Evolutionary conservation across 2,329 filamentous ascomycete genomes (phyloP), one percentile per base, ranked within the genome.

Genomic region (Colletotrichum kahawae): DNA sequence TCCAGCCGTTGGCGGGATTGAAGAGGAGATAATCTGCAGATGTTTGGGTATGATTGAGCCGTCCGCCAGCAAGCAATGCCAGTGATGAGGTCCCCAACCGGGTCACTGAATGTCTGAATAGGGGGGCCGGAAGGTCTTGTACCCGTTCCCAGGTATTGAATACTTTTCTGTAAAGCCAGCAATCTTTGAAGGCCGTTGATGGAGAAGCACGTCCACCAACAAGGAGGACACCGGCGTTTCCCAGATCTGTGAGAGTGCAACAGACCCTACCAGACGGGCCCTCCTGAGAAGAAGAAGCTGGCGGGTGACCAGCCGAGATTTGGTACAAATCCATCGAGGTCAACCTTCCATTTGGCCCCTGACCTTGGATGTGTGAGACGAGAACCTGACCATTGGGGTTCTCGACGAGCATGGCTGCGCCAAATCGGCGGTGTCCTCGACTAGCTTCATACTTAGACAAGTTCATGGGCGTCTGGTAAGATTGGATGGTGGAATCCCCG

Each of bases 191-290:
- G 2, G 92, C 92, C 34, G 88, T 89, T 14, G 92, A 88, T 6
- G 96, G 95, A 9, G 95, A 96, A n/a, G 90, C 88, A 74, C 96
- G 90, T 7, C 96, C 96, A 29, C 96, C 96, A 34, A 91, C 89
- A 62, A 98, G 86, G 13, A 98, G 83, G 74, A 89, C 89, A 18
- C 90, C 90, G 27, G 84, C 83, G 38, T 87, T 84, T 2, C 88
- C 89, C 7, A 97, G 81, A 64, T 91, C 87, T 24, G 94, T 96
- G 24, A 95, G 87, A 0, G 94, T 93, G 82, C 97, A 95, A 78
- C 95, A 97, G 88, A 96, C 93, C 59, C 93, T 85, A 65, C 82
- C 82, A 5, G 83, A 78, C 27, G 89, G 89, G 0, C 84, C 84
- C 6, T 78, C 65, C 16, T 71, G 79, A 70, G 21, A 75, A n/a